phyloP scores from a whole-genome alignment of 1,284 basidiomycete species.

The Agroathelia rolfsii region DNA sequence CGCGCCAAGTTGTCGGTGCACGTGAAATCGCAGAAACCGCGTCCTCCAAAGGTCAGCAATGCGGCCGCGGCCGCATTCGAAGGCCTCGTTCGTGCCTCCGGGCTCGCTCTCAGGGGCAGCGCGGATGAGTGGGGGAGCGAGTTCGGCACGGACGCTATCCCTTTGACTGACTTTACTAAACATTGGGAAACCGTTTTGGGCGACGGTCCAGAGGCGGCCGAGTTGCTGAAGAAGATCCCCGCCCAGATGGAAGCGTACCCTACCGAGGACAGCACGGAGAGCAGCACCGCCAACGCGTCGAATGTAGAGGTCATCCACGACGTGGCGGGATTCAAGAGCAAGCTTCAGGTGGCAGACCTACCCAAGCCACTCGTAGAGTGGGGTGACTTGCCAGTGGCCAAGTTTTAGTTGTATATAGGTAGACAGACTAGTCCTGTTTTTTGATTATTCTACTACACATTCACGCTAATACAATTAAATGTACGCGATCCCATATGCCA shows the following conservation, averaged over 20 bases:
- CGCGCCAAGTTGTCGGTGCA: constrained; percentile 81
- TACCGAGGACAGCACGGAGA: constrained; percentile 32
- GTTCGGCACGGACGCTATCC: constrained; percentile 37
- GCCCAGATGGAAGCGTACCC: constrained; percentile 45
- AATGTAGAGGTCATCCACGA: constrained; percentile 65
- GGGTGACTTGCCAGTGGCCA: constrained; percentile 53
- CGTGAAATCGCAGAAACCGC: constrained; percentile 59
- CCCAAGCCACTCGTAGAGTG: constrained; percentile 56
- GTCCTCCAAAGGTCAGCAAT: constrained; percentile 50
- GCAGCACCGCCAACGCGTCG: too few species aligned
- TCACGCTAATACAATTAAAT: too few species aligned
- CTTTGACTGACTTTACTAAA: constrained; percentile 35
- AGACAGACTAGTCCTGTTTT: too few species aligned
- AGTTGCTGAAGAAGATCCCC: constrained; percentile 43
- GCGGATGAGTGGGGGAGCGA: constrained; percentile 33
- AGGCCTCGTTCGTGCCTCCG: constrained; percentile 38
- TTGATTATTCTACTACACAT: too few species aligned
- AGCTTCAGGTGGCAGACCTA: constrained; percentile 38
- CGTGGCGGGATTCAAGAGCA: constrained; percentile 61
- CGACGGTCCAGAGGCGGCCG: constrained; percentile 33
- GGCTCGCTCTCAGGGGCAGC: constrained; percentile 45
- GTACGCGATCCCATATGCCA: too few species aligned
- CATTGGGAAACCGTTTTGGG: constrained; percentile 50
- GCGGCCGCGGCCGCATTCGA: constrained; percentile 61
- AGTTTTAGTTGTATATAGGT: constrained; percentile 31